Conservation (phyloP, 2,329 filamentous ascomycete species). For the Drechslerella coelobrocha region DNA sequence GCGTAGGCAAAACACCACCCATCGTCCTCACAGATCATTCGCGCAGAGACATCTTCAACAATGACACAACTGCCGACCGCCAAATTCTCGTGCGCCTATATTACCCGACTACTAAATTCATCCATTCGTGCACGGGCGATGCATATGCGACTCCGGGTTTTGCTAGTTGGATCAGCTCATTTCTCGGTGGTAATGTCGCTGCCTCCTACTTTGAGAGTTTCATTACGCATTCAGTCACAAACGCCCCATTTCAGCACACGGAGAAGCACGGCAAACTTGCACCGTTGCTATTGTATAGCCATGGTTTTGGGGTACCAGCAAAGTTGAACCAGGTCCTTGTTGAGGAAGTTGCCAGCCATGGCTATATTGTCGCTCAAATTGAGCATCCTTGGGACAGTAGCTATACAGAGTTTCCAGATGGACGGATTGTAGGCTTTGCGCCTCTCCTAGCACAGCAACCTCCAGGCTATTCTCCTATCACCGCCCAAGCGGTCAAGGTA, state of each 20-base stretch:
- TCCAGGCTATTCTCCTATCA: constrained; percentile 19
- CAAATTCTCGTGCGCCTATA: constrained; percentile 30
- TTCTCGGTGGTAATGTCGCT: constrained; percentile 18
- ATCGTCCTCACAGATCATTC: constrained; percentile 34
- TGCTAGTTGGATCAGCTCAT: constrained; percentile 19
- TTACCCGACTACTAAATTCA: constrained; percentile 21
- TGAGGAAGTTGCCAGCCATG: constrained; percentile 20
- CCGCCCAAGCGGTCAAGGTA: constrained; percentile 7
- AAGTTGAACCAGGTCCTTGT: constrained; percentile 23
- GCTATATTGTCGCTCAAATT: constrained; percentile 14
- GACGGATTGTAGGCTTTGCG: neutral
- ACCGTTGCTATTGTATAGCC: constrained; percentile 12
- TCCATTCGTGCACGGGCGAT: constrained; percentile 9
- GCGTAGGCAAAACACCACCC: constrained; percentile 25
- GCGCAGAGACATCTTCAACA: constrained; percentile 27
- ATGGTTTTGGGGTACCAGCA: constrained; percentile 7
- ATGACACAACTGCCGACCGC: constrained; percentile 4
- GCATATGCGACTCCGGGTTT: constrained; percentile 26
- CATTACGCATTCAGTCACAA: constrained; percentile 8
- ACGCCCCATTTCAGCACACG: constrained; percentile 4
- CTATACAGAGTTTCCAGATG: constrained; percentile 25
- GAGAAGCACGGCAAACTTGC: neutral
- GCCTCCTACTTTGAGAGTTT: constrained; percentile 26
- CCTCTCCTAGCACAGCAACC: neutral
- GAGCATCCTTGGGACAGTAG: constrained; percentile 14